A percentile compares a stretch with the other conserved stretches of the same genome.
phyloP scores from a whole-genome alignment of 106 monocot genomes.

The Dactylorhiza incarnata region DNA sequence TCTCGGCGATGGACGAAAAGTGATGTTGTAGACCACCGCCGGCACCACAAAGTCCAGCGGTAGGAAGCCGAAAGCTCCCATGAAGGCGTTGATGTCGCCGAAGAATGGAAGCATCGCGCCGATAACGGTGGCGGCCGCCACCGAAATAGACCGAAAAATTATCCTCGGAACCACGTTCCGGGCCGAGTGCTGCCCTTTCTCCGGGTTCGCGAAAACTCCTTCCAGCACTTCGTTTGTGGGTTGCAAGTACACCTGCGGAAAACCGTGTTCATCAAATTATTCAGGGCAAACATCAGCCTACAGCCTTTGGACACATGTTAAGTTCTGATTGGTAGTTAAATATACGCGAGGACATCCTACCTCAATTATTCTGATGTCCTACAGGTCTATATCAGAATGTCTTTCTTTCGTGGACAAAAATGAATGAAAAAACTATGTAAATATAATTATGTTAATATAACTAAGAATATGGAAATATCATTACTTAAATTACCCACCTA shows the following conservation, averaged over 20 bases:
- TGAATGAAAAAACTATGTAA: too few species aligned
- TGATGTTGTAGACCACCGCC: slow-evolving; percentile 60
- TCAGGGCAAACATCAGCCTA: neutral
- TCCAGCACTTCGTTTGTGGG: slow-evolving; percentile 86
- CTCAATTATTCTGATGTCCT: too few species aligned
- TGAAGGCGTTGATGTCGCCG: slow-evolving; percentile 77
- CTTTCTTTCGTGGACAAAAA: too few species aligned
- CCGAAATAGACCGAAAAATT: slow-evolving; percentile 49
- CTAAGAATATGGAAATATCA: too few species aligned
- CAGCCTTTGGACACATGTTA: too few species aligned
- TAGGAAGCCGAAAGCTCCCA: slow-evolving; percentile 83
- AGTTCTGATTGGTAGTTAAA: too few species aligned
- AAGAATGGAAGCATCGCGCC: slow-evolving; percentile 96
- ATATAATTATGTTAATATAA: too few species aligned
- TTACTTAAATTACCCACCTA: too few species aligned
- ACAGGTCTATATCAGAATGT: too few species aligned
- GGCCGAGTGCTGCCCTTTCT: slow-evolving; percentile 45
- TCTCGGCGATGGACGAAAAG: slow-evolving; percentile 55
- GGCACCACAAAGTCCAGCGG: slow-evolving; percentile 89
- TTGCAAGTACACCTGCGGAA: slow-evolving; percentile 70
- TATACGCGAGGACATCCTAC: too few species aligned
- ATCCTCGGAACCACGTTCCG: slow-evolving; percentile 73
- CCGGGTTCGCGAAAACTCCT: slow-evolving; percentile 53
- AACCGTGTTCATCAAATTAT: neutral
- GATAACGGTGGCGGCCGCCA: slow-evolving; percentile 42